These are phyloP conservation scores for Taphrina wiesneri DNA, from an alignment of 1,139 yeast species.

Conservation along the genomic window DNA sequence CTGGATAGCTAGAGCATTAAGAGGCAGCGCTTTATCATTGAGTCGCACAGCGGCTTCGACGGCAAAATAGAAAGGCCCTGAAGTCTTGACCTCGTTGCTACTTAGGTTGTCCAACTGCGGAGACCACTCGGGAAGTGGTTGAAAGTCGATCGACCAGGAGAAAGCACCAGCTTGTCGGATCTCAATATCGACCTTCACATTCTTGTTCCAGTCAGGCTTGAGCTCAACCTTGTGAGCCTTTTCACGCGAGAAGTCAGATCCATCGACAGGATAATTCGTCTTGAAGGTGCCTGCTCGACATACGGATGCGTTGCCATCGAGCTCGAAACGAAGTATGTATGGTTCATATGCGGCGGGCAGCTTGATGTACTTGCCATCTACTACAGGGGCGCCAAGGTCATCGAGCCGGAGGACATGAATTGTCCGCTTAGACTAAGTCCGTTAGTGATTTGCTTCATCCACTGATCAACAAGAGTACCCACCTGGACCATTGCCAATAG, in stretches of 20 bases:
- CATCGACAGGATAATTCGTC: constrained; percentile 68
- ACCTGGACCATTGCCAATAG: not conserved
- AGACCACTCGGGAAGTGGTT: constrained; percentile 57
- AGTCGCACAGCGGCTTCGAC: constrained; percentile 76
- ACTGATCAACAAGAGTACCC: not conserved
- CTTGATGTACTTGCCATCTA: constrained; percentile 22
- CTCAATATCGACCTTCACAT: constrained; percentile 60
- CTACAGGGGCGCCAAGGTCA: constrained; percentile 22
- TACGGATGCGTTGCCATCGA: constrained; percentile 74
- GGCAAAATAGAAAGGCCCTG: constrained; percentile 65
- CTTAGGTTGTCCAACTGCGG: constrained; percentile 42
- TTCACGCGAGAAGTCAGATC: constrained; percentile 56
- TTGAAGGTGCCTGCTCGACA: constrained; percentile 69
- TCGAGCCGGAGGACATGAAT: constrained; percentile 18
- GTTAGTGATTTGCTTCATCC: not conserved
- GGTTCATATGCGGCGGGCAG: constrained; percentile 58
- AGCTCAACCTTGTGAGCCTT: constrained; percentile 55
- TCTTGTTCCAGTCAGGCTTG: constrained; percentile 51
- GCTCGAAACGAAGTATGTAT: constrained; percentile 57
- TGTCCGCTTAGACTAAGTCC: not conserved
- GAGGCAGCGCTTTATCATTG: constrained; percentile 59
- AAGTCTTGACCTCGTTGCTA: not conserved
- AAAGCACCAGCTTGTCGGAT: constrained; percentile 78
- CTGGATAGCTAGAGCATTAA: constrained; percentile 81
- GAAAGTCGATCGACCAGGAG: constrained; percentile 48